Evolutionary conservation across 2,329 filamentous ascomycete species (phyloP), one percentile per base, ranked within the genome.

Genomic region (Nigrospora osmanthi): DNA sequence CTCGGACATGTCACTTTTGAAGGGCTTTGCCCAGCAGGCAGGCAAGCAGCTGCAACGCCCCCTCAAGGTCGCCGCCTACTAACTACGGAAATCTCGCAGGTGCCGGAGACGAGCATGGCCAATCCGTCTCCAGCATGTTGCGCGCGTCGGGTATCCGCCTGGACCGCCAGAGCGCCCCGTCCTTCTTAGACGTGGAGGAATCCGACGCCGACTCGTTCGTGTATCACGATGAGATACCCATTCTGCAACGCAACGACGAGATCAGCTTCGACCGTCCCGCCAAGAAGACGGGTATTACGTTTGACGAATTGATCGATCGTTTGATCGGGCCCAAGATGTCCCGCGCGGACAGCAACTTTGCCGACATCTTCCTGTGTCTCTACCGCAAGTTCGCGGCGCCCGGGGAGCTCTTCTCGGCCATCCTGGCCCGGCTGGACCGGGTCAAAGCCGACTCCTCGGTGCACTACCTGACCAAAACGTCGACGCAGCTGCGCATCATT

Each of bases 371-470:
- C 57, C 73, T 97, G 30, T 95, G 91, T 52, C 72, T 97, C 13
- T 97, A 97, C 65, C 85, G 93, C 50, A 94, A 93, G 62, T 97
- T 98, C 60, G 86, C 89, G 4, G 80, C 90, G 2, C 93, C 93
- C 0, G 76, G 78, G 11, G 78, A 85, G 52, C 74, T 98, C 5
- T 80, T 97, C 43, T 77, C 82, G 35, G 82, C 87, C 9, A 85
- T 97, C 38, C 72, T 95, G 35, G 75, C 83, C 47, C 82, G 86
- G 35, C 80, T 95, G 48, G 85, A 95, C 52, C 73, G 71, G 14
- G 70, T 86, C 19, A 80, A 81, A 55, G 78, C 81, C 37, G 82
- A 86, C 48, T 81, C 78, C 52, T 72, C 74, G 11, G 75, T 81
- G 1, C 78, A 81, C 51, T 83, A 87, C 50, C 76, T 96, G 37